Evolutionary conservation across 2,329 filamentous ascomycete genomes (phyloP).

Genomic region (Berkeleyomyces rouxiae): DNA sequence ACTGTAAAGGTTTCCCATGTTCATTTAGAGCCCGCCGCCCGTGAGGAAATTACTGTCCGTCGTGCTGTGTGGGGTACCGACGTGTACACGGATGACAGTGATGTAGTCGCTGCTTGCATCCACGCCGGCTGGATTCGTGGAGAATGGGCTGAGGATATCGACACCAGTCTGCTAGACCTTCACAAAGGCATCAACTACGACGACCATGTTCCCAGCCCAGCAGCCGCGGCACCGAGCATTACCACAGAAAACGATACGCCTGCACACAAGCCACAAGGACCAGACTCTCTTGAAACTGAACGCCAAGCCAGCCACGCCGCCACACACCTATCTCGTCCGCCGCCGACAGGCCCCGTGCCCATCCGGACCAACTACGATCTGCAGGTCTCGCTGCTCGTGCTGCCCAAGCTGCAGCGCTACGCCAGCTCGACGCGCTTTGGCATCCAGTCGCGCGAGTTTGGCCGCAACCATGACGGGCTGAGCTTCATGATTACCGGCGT

Average conservation of each 20-base stretch:
- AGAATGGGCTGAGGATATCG: slow-evolving; percentile 67
- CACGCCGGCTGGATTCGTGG: slow-evolving; percentile 86
- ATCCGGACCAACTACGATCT: slow-evolving; percentile 57
- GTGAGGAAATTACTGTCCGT: slow-evolving; percentile 70
- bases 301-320: slow-evolving; percentile 19
- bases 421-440: slow-evolving; percentile 59
- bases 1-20: slow-evolving; percentile 74
- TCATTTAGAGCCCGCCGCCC: slow-evolving; percentile 50
- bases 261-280: slow-evolving; percentile 17
- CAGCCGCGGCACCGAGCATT: background rate
- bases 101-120: slow-evolving; percentile 81
- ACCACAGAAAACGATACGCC: slow-evolving; percentile 9
- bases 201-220: background rate
- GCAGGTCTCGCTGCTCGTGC: slow-evolving; percentile 70
- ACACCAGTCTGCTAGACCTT: slow-evolving; percentile 48
- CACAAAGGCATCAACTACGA: slow-evolving; percentile 21
- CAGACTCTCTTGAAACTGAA: slow-evolving; percentile 22
- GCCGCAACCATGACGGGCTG: slow-evolving; percentile 62
- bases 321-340: slow-evolving; percentile 35
- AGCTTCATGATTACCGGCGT: slow-evolving; percentile 74
- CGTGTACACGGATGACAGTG: slow-evolving; percentile 90
- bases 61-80: slow-evolving; percentile 84
- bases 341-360: slow-evolving; percentile 41
- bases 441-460: slow-evolving; percentile 67
- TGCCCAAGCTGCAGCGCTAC: slow-evolving; percentile 67